Evolutionary conservation across 495 filamentous ascomycete genomes (phyloP).

Genomic region (Penicillium malachiteum): DNA sequence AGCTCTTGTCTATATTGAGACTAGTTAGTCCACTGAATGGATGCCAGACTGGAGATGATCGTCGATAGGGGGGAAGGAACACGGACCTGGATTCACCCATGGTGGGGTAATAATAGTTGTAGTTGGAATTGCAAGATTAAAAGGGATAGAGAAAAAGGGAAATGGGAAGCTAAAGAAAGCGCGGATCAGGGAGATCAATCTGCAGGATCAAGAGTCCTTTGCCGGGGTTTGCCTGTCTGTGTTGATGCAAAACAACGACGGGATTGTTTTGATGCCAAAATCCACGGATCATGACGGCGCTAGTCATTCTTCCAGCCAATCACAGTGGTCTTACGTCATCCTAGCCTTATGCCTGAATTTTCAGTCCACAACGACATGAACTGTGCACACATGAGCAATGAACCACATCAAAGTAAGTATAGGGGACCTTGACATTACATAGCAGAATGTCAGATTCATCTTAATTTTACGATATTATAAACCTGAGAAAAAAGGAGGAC

Average conservation of each 20-base stretch:
- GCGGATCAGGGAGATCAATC: not conserved
- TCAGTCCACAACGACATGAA: not conserved
- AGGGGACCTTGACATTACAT: too few relatives aligned
- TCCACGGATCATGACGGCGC: slow-evolving; percentile 38
- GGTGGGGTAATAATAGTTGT: slow-evolving; percentile 38
- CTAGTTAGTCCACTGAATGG: slow-evolving; percentile 5
- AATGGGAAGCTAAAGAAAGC: not conserved
- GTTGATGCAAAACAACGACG: slow-evolving; percentile 28
- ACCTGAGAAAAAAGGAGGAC: too few relatives aligned
- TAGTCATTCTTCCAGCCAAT: slow-evolving; percentile 32
- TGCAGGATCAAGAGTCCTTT: slow-evolving; percentile 16
- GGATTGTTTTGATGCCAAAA: slow-evolving; percentile 48
- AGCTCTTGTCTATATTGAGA: slow-evolving; percentile 79
- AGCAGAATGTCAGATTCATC: too few relatives aligned
- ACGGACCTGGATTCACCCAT: slow-evolving; percentile 58
- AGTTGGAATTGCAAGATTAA: slow-evolving; percentile 5
- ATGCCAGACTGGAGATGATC: slow-evolving; percentile 4
- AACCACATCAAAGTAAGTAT: too few relatives aligned
- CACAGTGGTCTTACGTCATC: slow-evolving; percentile 22
- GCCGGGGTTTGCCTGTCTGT: slow-evolving; percentile 24
- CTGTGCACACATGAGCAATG: too few relatives aligned
- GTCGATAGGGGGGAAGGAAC: slow-evolving; percentile 17
- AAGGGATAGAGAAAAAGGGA: not conserved
- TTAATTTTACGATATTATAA: too few relatives aligned
- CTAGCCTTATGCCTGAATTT: slow-evolving; percentile 16